Evolutionary conservation across 495 filamentous ascomycete genomes (phyloP), one percentile per base, ranked within the genome.

Genomic region (Geoglossum glabrum): DNA sequence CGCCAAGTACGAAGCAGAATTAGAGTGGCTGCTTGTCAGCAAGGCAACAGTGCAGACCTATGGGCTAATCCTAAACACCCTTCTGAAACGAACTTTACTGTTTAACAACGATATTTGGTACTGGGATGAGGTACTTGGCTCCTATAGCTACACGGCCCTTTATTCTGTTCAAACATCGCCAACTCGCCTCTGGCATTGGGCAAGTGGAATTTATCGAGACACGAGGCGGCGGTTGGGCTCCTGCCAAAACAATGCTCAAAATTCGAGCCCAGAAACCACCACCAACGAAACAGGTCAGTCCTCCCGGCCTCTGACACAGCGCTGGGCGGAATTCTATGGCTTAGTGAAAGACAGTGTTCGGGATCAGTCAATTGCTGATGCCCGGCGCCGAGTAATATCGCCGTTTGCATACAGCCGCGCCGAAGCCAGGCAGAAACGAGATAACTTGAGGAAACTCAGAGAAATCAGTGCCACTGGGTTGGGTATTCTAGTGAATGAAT

Each of bases 11-110:
- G 81, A 85, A 63, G 70, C 74, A 31, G 85, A 96, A 59, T 72
- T 94, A 57, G 81, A 92, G 68, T 97, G 92, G 92, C 68, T 95
- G 26, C 70, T 95, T 25, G 76, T 87, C 9, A 82, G 81, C 64
- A 98, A 96, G 67, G 89, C 88, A 1, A 83, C 89, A 0, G 76
- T 85, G 26, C 90, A 94, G 64, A 80, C 80, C 0, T 89, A 94
- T 60, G 90, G 92, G 0, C 65, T 86, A 19, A 70, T 90, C 17
- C 68, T 96, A 60, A 77, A 80, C 60, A 76, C 75, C 0, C 71
- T 97, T 1, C 70, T 95, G 5, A 80, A 88, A 30, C 82, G 88
- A 60, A 87, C 86, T 17, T 78, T 92, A n/a, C 79, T 80, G 0
- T 63, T 98, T 9, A 81, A 78, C 56, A 81, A 92, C 45, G 87